phyloP scores from a whole-genome alignment of 805 yeast species.

The Maudiozyma barnettii region DNA sequence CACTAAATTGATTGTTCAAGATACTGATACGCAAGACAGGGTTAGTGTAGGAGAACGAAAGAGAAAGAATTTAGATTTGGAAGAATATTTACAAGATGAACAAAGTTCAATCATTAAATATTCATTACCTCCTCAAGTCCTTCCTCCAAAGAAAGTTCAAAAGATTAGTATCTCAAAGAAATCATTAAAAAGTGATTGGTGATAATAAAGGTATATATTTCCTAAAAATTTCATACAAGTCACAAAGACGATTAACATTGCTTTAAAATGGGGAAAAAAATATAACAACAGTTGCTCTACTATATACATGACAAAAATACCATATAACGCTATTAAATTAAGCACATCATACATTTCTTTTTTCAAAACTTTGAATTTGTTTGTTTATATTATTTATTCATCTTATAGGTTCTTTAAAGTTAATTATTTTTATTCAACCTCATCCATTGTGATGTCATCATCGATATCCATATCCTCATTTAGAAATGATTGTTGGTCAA shows the following conservation, averaged over 20 bases:
- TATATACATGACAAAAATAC: background rate
- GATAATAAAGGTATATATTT: background rate
- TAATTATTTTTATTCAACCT: no score
- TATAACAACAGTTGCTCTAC: background rate
- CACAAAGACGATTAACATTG: no score
- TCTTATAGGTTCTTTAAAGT: no score
- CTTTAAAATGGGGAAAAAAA: background rate
- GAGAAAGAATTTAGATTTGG: conserved; percentile 16
- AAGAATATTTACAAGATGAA: conserved; percentile 11
- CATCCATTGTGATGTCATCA: conserved; percentile 1
- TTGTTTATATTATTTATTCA: no score
- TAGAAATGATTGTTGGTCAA: background rate
- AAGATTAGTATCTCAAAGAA: conserved; percentile 28
- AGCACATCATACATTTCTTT: no score
- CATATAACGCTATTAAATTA: background rate
- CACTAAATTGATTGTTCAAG: conserved; percentile 12
- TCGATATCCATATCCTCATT: background rate
- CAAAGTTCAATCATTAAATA: conserved; percentile 14
- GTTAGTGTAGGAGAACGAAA: conserved; percentile 8
- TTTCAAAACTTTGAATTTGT: no score
- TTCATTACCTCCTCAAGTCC: conserved; percentile 3
- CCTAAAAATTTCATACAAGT: background rate
- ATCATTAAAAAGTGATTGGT: conserved; percentile 25
- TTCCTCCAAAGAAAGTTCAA: conserved; percentile 15
- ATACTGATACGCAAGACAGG: conserved; percentile 8